A percentile compares a stretch with the other conserved stretches of the same genome.
Conservation (phyloP, 2,329 filamentous ascomycete species). For the Phialophora tarda region DNA sequence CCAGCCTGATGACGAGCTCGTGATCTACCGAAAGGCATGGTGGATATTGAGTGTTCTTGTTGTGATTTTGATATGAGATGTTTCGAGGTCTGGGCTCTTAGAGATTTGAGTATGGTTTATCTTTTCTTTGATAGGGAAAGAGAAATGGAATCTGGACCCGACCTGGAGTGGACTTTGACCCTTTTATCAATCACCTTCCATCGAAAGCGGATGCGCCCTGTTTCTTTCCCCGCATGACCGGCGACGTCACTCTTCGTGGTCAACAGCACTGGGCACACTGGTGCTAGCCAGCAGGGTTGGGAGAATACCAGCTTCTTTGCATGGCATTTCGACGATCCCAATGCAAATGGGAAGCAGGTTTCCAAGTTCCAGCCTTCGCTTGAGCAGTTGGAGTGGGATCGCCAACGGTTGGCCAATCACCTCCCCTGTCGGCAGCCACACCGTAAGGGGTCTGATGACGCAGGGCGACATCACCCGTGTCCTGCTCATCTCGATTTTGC, state of each 20-base stretch:
- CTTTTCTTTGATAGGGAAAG: background rate
- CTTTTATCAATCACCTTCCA: background rate
- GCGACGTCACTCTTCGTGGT: constrained; percentile 14
- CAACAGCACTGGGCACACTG: background rate
- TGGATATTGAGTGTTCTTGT: constrained; percentile 2
- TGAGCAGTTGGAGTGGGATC: constrained; percentile 6
- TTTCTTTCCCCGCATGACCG: constrained; percentile 1
- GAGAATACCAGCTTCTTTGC: background rate
- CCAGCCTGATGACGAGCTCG: constrained; percentile 23
- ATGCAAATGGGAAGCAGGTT: constrained; percentile 18
- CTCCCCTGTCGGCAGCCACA: constrained; percentile 23
- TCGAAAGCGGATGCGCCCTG: background rate
- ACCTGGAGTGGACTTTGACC: background rate
- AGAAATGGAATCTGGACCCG: background rate
- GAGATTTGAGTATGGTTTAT: background rate
- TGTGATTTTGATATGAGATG: background rate
- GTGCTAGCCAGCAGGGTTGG: background rate
- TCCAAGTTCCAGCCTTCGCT: constrained; percentile 2
- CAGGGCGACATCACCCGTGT: constrained; percentile 8
- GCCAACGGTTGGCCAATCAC: constrained; percentile 14
- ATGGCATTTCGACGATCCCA: background rate
- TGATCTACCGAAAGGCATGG: constrained; percentile 32
- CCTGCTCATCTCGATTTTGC: constrained; percentile 25
- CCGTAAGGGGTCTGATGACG: constrained; percentile 29
- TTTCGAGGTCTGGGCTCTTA: background rate